Conservation (phyloP, 352 stramenopile genomes). For the Pythium periplocum region DNA sequence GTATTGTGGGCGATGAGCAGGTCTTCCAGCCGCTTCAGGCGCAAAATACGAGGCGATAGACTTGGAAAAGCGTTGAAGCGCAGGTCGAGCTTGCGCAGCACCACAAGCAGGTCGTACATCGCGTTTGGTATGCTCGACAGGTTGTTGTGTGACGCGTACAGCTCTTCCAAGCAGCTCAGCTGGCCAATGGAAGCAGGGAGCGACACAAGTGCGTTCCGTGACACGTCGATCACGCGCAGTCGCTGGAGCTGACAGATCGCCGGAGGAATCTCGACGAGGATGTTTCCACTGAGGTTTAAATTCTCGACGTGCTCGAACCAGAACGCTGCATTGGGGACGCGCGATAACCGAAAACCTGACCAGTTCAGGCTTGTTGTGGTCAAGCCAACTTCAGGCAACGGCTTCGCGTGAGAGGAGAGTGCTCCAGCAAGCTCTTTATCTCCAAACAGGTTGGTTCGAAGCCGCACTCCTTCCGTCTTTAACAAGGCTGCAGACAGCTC, state of each 20-base stretch:
- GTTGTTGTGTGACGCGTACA: slow-evolving; percentile 61
- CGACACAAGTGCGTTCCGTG: slow-evolving; percentile 45
- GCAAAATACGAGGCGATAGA: slow-evolving; percentile 8
- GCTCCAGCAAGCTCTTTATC: no score
- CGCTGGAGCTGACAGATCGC: slow-evolving; percentile 27
- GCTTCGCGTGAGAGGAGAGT: no score
- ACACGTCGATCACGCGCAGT: slow-evolving; percentile 41
- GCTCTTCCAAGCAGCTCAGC: slow-evolving; percentile 26
- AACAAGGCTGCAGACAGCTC: slow-evolving; percentile 26
- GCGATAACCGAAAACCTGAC: slow-evolving; percentile 10
- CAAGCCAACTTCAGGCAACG: no score
- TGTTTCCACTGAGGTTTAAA: slow-evolving; percentile 49
- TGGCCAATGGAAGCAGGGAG: slow-evolving; percentile 27
- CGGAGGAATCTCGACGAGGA: slow-evolving; percentile 35
- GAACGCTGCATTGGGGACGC: slow-evolving; percentile 33
- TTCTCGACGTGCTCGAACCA: slow-evolving; percentile 23
- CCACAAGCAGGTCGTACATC: slow-evolving; percentile 20
- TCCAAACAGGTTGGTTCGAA: slow-evolving; percentile 1
- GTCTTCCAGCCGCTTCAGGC: slow-evolving; percentile 4
- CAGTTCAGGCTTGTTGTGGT: not conserved
- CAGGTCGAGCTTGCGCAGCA: slow-evolving; percentile 37
- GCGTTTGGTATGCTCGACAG: slow-evolving; percentile 21
- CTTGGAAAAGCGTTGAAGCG: slow-evolving; percentile 10
- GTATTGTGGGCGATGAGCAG: slow-evolving; percentile 3
- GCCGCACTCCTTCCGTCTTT: slow-evolving; percentile 26